These are phyloP conservation scores for Medicago ruthenica DNA, from an alignment of 306 rosid species.

Conservation along the genomic window DNA sequence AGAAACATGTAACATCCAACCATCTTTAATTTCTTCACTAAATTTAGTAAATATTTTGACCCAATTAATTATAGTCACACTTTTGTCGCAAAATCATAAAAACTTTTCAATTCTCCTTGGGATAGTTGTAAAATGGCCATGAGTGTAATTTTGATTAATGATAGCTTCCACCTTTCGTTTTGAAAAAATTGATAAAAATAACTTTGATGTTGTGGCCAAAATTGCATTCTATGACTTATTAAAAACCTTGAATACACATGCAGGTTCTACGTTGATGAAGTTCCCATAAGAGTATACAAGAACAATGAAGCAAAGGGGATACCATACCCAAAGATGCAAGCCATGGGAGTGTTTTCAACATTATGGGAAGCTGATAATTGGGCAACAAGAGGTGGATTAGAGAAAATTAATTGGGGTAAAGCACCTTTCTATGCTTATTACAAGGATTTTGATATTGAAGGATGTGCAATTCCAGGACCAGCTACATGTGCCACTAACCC, in stretches of 20 bases:
- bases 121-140: too few relatives aligned
- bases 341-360: constrained; percentile 89
- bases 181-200: too few relatives aligned
- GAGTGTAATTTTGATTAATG: too few relatives aligned
- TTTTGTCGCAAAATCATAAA: too few relatives aligned
- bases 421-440: constrained; percentile 85
- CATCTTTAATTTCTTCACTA: too few relatives aligned
- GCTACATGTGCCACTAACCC: constrained; percentile 64
- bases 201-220: too few relatives aligned
- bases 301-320: constrained; percentile 76
- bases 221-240: neutral
- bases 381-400: constrained; percentile 99
- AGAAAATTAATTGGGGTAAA: constrained; percentile 91
- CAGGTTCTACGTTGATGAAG: constrained; percentile 75
- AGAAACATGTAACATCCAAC: too few relatives aligned
- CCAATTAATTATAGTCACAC: too few relatives aligned
- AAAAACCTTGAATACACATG: neutral
- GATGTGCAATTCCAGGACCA: constrained; percentile 79
- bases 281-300: constrained; percentile 90
- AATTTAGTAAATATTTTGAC: too few relatives aligned
- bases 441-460: constrained; percentile 91
- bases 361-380: constrained; percentile 95
- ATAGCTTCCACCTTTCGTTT: too few relatives aligned
- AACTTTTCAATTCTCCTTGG: too few relatives aligned
- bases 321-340: constrained; percentile 72